Conservation (phyloP, 768 basidiomycete species). For the Tylopilus subfusipes region DNA sequence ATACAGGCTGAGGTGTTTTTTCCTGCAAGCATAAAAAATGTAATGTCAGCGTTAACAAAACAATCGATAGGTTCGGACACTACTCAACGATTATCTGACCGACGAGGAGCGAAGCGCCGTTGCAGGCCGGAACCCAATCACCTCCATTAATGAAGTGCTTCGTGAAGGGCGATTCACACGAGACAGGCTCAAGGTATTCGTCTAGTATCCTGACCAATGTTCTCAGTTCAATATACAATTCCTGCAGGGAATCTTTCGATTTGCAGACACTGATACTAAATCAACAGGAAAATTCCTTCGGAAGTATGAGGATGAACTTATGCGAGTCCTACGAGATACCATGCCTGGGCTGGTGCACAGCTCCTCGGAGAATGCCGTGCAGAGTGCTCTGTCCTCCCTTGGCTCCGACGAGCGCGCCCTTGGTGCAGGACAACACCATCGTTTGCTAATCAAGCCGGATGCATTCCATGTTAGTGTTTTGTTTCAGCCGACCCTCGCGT, state of each 20-base stretch:
- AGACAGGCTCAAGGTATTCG: conserved; percentile 71
- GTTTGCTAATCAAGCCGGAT: conserved; percentile 81
- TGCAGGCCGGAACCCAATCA: conserved; percentile 81
- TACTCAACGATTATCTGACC: conserved; percentile 88
- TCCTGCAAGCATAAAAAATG: background rate
- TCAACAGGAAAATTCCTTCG: conserved; percentile 62
- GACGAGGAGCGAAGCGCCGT: conserved; percentile 82
- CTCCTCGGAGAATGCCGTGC: conserved; percentile 57
- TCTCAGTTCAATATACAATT: background rate
- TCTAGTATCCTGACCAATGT: background rate
- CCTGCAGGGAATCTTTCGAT: conserved; percentile 78
- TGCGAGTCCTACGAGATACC: conserved; percentile 77
- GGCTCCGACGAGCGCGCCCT: conserved; percentile 73
- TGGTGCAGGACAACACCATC: conserved; percentile 75
- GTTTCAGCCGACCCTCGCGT: conserved; percentile 91
- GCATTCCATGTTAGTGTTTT: conserved; percentile 92
- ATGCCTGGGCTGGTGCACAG: conserved; percentile 91
- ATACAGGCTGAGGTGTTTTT: conserved; percentile 78
- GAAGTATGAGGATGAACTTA: conserved; percentile 80
- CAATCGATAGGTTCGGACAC: conserved; percentile 62
- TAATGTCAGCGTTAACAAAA: conserved; percentile 3
- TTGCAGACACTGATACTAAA: conserved; percentile 85
- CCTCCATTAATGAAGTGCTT: conserved; percentile 91
- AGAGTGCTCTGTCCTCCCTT: conserved; percentile 53
- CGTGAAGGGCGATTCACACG: conserved; percentile 76